Conservation (phyloP, 257 asterid genomes). For the Mitragyna speciosa region DNA sequence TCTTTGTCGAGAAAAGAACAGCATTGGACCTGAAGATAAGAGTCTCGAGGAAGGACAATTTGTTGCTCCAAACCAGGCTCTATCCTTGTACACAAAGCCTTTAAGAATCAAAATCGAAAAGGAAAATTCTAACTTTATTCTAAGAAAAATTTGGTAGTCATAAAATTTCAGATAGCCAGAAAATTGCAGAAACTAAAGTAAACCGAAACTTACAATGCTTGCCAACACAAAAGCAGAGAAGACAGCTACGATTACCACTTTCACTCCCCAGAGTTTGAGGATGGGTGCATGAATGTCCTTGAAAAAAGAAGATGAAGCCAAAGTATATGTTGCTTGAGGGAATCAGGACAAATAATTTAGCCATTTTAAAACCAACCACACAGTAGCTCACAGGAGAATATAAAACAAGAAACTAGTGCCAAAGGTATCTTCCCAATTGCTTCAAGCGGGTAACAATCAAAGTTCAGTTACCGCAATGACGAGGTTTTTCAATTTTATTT, state of each 20-base stretch:
- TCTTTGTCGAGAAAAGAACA: slow-evolving; percentile 16
- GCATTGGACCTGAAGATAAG: slow-evolving; percentile 85
- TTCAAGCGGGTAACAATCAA: neutral
- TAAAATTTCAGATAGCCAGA: slow-evolving; percentile 11
- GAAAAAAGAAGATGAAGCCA: slow-evolving; percentile 6
- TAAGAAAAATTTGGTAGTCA: neutral
- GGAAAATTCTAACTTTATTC: slow-evolving; percentile 2
- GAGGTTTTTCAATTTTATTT: neutral
- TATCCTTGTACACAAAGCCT: slow-evolving; percentile 93
- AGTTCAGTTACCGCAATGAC: neutral
- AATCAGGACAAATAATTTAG: neutral
- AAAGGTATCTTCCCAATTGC: neutral
- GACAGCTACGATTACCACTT: slow-evolving; percentile 65
- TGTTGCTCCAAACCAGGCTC: slow-evolving; percentile 98
- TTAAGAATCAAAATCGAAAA: slow-evolving; percentile 21
- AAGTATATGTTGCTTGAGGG: neutral
- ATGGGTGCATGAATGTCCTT: slow-evolving; percentile 93
- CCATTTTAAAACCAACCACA: neutral
- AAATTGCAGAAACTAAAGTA: slow-evolving; percentile 10
- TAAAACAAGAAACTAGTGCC: neutral
- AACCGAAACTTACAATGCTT: slow-evolving; percentile 77
- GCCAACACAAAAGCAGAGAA: slow-evolving; percentile 86
- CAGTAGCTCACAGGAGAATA: neutral
- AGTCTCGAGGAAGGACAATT: slow-evolving; percentile 96
- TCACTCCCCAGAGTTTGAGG: slow-evolving; percentile 82